Evolutionary conservation across 768 basidiomycete genomes (phyloP).

Genomic region (Botryobasidium botryosum): DNA sequence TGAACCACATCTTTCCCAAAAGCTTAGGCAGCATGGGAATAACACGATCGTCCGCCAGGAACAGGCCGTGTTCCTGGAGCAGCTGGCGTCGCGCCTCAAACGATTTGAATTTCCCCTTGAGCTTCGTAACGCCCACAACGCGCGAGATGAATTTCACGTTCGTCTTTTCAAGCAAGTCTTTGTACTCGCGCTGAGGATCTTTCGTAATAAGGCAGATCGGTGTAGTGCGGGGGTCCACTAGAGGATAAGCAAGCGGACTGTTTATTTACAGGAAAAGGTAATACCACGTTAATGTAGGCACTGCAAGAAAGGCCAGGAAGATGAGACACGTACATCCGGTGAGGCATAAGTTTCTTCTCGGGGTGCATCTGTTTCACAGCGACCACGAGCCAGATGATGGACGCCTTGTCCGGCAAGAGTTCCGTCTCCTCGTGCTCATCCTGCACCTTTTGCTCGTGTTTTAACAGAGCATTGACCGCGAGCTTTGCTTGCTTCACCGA

Average conservation of each 20-base stretch:
- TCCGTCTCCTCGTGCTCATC: slow-evolving; percentile 41
- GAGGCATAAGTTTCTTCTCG: slow-evolving; percentile 60
- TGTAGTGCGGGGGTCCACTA: slow-evolving; percentile 67
- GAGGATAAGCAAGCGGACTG: slow-evolving; percentile 62
- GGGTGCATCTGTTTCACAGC: slow-evolving; percentile 70
- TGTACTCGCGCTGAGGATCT: slow-evolving; percentile 91
- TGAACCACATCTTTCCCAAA: slow-evolving; percentile 80
- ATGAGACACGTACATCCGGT: slow-evolving; percentile 65
- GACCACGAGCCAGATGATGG: slow-evolving; percentile 77
- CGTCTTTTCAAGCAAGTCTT: slow-evolving; percentile 66
- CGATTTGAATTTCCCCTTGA: slow-evolving; percentile 84
- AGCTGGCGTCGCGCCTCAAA: slow-evolving; percentile 71
- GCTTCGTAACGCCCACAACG: slow-evolving; percentile 79
- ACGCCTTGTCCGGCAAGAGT: slow-evolving; percentile 64
- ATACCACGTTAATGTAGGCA: neutral
- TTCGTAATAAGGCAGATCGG: slow-evolving; percentile 85
- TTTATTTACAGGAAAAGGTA: neutral
- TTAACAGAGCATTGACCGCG: slow-evolving; percentile 64
- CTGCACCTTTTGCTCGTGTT: slow-evolving; percentile 47
- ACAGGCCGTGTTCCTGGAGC: slow-evolving; percentile 77
- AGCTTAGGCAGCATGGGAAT: slow-evolving; percentile 74
- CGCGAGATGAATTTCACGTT: slow-evolving; percentile 80
- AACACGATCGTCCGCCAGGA: slow-evolving; percentile 84
- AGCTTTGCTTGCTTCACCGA: slow-evolving; percentile 53
- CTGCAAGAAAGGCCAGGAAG: neutral